These are phyloP conservation scores for Tricladium varicosporioides DNA, from an alignment of 2,329 filamentous ascomycete genomes.

Conservation along the genomic window DNA sequence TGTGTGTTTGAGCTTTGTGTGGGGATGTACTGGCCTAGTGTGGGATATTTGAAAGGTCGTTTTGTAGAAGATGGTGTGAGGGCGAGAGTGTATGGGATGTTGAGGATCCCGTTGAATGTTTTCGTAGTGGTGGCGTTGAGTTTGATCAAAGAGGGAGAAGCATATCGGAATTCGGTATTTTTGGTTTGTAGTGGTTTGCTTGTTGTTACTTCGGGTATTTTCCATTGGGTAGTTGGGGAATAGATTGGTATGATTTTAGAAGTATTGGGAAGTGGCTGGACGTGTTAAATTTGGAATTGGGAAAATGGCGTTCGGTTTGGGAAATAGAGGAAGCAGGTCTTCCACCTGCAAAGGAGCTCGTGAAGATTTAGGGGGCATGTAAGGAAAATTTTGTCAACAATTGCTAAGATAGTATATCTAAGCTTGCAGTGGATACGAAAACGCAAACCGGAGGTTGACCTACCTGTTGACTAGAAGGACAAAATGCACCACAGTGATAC, in stretches of 20 bases:
- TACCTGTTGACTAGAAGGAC: too few species aligned
- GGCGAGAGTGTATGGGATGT: constrained; percentile 53
- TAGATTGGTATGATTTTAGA: constrained; percentile 1
- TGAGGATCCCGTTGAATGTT: constrained; percentile 57
- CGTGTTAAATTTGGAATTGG: neutral
- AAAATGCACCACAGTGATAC: too few species aligned
- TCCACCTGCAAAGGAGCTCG: neutral
- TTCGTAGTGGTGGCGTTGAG: constrained; percentile 52
- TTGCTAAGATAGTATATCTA: too few species aligned
- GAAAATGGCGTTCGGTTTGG: neutral
- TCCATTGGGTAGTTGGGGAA: constrained; percentile 26
- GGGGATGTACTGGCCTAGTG: constrained; percentile 56
- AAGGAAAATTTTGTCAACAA: too few species aligned
- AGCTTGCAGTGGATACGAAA: too few species aligned
- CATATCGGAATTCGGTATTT: constrained; percentile 33
- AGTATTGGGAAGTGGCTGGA: neutral
- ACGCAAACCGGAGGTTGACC: too few species aligned
- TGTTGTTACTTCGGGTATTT: constrained; percentile 26
- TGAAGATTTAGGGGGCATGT: neutral
- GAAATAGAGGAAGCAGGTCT: neutral
- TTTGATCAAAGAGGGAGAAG: constrained; percentile 43
- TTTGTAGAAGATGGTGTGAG: constrained; percentile 53
- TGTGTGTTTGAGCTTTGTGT: constrained; percentile 56
- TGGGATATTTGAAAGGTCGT: constrained; percentile 52
- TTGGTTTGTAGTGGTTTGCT: constrained; percentile 32